Base-by-base conservation (phyloP, 2,329 filamentous ascomycete genomes). In the Cryphonectria parasitica region DNA sequence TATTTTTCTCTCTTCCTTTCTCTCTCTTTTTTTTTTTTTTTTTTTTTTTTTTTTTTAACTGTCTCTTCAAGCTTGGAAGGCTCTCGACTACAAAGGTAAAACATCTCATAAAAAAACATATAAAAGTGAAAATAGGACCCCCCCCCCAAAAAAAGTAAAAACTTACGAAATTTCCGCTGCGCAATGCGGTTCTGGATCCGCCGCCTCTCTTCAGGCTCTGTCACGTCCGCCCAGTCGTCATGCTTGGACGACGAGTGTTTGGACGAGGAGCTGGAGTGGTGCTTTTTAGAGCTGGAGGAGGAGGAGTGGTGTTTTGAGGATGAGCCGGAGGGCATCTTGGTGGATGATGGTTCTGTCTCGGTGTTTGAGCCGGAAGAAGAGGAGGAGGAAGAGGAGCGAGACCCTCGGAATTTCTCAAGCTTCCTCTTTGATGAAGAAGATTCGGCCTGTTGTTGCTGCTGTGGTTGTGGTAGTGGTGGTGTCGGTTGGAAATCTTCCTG, bases 101-200 rank as follows among this genome's bases (percentile, higher is more conserved):
- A 19, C 43, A 45, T 13, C 41, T 13, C 11, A 17, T 43, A 15
- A 45, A 17, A 2, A 45, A 39, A 17, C 2, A 2, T 31, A 45
- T 64, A 19, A 68, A 63, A 10, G 36, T 39, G 68, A 0, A 2
- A 49, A 64, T 49, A n/a, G 17, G 65, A 45, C 4, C 5, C 1
- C 34, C 3, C 34, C 3, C 3, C 34, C 34, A 34, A 45, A 45
- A 45, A 22, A 7, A 6, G 7, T 7, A 22, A 19, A 10, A 28
- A 82, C 90, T 77, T 85, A 94, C 92, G 86, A 75, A 93, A 94
- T 76, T 93, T 93, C 74, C 91, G 86, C 76, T 94, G 92, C 1
- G 91, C 91, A 72, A 93, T 87, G 68, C 91, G 87, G 78, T 94
- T 94, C 78, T 94, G 92, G 66, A 94, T 91, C 72, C 91, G 89